A percentile compares a stretch with the other conserved stretches of the same genome.
phyloP scores from a whole-genome alignment of 2,329 filamentous ascomycete genomes.

The Penicillium sp. region DNA sequence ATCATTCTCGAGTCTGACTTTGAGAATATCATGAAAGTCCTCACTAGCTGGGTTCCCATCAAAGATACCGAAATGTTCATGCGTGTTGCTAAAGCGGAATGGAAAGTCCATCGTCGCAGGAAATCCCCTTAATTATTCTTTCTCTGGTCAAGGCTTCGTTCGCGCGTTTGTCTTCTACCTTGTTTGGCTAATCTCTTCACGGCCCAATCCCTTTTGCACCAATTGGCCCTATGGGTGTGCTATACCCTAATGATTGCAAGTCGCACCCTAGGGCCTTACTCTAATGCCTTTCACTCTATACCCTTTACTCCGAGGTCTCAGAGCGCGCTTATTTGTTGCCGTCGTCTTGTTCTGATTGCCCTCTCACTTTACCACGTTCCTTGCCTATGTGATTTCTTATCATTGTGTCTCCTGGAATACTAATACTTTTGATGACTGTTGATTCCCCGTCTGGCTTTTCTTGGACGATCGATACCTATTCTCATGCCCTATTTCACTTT shows the following conservation, averaged over 20 bases:
- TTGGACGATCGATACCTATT: conserved; percentile 6
- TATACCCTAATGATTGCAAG: conserved; percentile 26
- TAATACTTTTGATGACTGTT: conserved; percentile 7
- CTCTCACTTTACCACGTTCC: neutral
- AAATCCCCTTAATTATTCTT: conserved; percentile 19
- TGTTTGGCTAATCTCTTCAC: conserved; percentile 3
- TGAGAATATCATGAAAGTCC: conserved; percentile 94
- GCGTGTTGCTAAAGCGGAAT: conserved; percentile 84
- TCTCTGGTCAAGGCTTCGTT: neutral
- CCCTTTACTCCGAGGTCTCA: conserved; percentile 6
- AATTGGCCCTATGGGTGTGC: conserved; percentile 14
- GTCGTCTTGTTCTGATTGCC: neutral
- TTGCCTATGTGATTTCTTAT: neutral
- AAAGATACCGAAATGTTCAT: conserved; percentile 92
- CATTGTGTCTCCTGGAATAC: neutral
- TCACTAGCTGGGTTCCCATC: conserved; percentile 91
- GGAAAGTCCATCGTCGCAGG: conserved; percentile 64
- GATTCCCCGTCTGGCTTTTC: neutral
- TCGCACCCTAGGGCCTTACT: conserved; percentile 9
- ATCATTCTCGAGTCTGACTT: conserved; percentile 91
- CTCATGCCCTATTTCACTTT: neutral
- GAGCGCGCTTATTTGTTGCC: neutral
- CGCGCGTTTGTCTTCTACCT: neutral
- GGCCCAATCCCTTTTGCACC: conserved; percentile 2
- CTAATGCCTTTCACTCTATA: conserved; percentile 23